Base-by-base conservation (phyloP, 2,329 filamentous ascomycete species). In the Allantophomopsis cytisporea region DNA sequence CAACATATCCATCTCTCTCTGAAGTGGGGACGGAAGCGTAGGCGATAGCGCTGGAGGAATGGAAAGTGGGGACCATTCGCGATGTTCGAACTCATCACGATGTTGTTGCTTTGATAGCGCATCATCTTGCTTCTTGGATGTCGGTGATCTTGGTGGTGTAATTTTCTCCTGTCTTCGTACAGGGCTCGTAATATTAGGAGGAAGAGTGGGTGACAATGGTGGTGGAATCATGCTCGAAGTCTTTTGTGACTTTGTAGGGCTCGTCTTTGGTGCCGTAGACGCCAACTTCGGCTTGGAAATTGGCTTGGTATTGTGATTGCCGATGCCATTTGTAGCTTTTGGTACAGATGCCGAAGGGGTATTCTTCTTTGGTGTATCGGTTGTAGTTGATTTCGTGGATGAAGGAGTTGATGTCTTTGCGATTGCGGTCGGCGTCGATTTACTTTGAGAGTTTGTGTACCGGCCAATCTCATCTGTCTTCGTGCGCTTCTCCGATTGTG, bases 1-100 rank as follows among this genome's bases (percentile, higher is more conserved):
- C 34, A 35, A 20, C 20, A 14, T 35, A 34, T 39, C 21, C 38
- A 57, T 41, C 35, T 53, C 53, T 44, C 48, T 43, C 34, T 57
- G 54, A 3, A 57, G 45, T 14, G 51, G 37, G 33, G 46, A 43
- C 33, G 54, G 55, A 5, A 57, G 50, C 31, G 42, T 45, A n/a
- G 53, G 52, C 7, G 55, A 55, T 8, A 57, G 39, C 14, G 56
- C 41, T 13, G 41, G 43, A 15, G 55, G 55, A 28, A 54, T 43
- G 3, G 42, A 45, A 16, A 43, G 38, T 6, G 45, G 43, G 4
- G 48, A 49, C 10, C 46, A 43, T 17, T 39, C 33, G 14, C 18
- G 12, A 4, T 36, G 31, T 30, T 34, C 12, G 31, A 8, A 14
- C 23, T 28, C 23, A 28, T 28, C 23, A 10, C 10, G 8, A 28